Evolutionary conservation across 768 basidiomycete genomes (phyloP).

Genomic region (Suillus plorans): DNA sequence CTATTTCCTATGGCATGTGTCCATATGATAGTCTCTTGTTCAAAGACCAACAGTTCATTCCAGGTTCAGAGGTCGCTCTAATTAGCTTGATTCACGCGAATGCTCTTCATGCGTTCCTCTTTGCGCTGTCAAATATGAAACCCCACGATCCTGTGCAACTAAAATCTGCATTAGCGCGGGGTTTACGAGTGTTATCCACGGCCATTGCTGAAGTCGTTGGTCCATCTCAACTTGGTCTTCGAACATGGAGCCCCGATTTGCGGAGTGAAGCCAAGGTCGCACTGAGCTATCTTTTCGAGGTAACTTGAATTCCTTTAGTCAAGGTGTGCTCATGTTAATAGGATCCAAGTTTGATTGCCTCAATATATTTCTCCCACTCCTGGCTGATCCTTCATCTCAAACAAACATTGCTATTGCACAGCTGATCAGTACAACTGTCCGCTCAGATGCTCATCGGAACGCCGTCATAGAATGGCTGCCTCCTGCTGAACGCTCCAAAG

Average conservation of each 20-base stretch:
- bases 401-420: slow-evolving; percentile 54
- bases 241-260: slow-evolving; percentile 33
- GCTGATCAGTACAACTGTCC: slow-evolving; percentile 53
- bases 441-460: slow-evolving; percentile 47
- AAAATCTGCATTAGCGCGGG: slow-evolving; percentile 61
- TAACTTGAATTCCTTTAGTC: slow-evolving; percentile 21
- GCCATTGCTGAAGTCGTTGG: slow-evolving; percentile 69
- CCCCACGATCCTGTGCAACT: slow-evolving; percentile 38
- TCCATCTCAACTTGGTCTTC: slow-evolving; percentile 66
- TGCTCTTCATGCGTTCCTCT: slow-evolving; percentile 60
- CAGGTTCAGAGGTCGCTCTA: slow-evolving; percentile 61
- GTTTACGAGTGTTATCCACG: slow-evolving; percentile 55
- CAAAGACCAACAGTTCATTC: background rate
- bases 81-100: slow-evolving; percentile 54
- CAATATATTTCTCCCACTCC: slow-evolving; percentile 67
- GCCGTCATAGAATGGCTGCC: slow-evolving; percentile 65
- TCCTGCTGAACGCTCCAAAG: slow-evolving; percentile 50
- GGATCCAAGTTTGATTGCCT: slow-evolving; percentile 51
- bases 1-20: slow-evolving; percentile 62
- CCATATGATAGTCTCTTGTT: background rate
- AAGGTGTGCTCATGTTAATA: background rate
- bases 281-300: slow-evolving; percentile 61
- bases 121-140: slow-evolving; percentile 53
- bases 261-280: slow-evolving; percentile 55
- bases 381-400: slow-evolving; percentile 44